phyloP scores from a whole-genome alignment of 805 yeast genomes.

The Blastobotrys americana region DNA sequence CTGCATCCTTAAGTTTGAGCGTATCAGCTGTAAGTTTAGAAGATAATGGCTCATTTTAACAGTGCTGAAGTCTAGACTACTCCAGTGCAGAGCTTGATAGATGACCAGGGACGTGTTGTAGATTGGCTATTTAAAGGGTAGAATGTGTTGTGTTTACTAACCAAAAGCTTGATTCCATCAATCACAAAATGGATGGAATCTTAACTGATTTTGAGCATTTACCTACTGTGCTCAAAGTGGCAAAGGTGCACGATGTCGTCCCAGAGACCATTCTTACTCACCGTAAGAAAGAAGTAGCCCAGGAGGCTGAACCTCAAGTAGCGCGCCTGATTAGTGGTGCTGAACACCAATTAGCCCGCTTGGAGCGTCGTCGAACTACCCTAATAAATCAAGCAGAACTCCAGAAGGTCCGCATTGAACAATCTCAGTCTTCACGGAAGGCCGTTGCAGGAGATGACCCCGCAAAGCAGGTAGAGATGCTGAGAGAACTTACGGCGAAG shows the following conservation, averaged over 20 bases:
- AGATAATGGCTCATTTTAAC: background rate
- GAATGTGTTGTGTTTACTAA: too few relatives aligned
- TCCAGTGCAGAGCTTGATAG: background rate
- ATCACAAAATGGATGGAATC: conserved; percentile 9
- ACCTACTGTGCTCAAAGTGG: conserved; percentile 17
- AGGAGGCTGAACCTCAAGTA: conserved; percentile 27
- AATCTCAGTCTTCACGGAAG: conserved; percentile 9
- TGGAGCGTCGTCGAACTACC: conserved; percentile 24
- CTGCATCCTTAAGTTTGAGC: background rate
- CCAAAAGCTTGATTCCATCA: conserved; percentile 4
- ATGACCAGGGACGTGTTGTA: too few relatives aligned
- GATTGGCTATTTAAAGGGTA: too few relatives aligned
- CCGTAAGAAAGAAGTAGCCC: conserved; percentile 20
- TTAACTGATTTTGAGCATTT: conserved; percentile 21
- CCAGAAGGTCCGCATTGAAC: conserved; percentile 24
- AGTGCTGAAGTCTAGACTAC: background rate
- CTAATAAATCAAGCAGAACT: conserved; percentile 23
- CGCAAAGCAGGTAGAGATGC: conserved; percentile 13
- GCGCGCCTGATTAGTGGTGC: conserved; percentile 18
- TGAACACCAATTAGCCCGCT: conserved; percentile 20
- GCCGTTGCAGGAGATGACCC: conserved; percentile 4
- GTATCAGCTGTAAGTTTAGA: background rate
- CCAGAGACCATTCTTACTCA: conserved; percentile 23
- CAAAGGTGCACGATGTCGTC: conserved; percentile 26
- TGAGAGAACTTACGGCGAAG: conserved; percentile 17